Percentiles rank a stretch among this genome's conserved stretches.
phyloP scores from a whole-genome alignment of 768 basidiomycete species.

The Russula sp. region DNA sequence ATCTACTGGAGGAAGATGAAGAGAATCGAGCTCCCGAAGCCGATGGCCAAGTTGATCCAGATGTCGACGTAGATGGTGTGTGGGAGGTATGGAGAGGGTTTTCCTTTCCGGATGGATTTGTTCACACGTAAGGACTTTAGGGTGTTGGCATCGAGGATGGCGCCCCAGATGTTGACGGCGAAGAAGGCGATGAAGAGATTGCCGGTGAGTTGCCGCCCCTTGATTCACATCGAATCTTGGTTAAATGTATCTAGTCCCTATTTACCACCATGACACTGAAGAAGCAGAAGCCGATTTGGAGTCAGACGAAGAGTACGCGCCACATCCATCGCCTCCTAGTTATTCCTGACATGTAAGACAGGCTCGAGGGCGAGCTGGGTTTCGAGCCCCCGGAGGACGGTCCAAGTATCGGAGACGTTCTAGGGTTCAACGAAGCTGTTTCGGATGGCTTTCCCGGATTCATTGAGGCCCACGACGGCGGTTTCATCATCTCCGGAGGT shows the following conservation, averaged over 20 bases:
- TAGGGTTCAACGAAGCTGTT: constrained; percentile 22
- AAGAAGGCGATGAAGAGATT: constrained; percentile 43
- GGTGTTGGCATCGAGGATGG: constrained; percentile 34
- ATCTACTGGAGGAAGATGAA: constrained; percentile 37
- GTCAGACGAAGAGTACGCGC: constrained; percentile 58
- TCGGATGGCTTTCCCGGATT: constrained; percentile 25
- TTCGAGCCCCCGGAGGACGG: constrained; percentile 29
- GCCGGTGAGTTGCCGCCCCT: constrained; percentile 38
- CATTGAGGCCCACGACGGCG: constrained; percentile 21
- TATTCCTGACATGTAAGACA: constrained; percentile 18
- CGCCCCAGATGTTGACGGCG: constrained; percentile 33
- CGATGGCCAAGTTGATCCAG: constrained; percentile 36
- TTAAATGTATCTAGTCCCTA: constrained; percentile 16
- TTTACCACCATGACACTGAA: constrained; percentile 49
- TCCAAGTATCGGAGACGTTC: constrained; percentile 21
- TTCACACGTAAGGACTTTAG: constrained; percentile 21
- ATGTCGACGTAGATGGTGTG: constrained; percentile 37
- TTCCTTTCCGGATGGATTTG: background rate
- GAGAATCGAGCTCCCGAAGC: constrained; percentile 34
- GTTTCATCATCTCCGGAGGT: constrained; percentile 22
- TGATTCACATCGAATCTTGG: background rate
- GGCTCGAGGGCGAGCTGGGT: constrained; percentile 33
- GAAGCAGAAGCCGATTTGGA: constrained; percentile 55
- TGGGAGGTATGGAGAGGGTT: constrained; percentile 32
- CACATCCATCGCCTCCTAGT: background rate